Evolutionary conservation across 441 rosid species (phyloP), one percentile per base, ranked within the genome.

Genomic region (Adansonia rubrostipa): DNA sequence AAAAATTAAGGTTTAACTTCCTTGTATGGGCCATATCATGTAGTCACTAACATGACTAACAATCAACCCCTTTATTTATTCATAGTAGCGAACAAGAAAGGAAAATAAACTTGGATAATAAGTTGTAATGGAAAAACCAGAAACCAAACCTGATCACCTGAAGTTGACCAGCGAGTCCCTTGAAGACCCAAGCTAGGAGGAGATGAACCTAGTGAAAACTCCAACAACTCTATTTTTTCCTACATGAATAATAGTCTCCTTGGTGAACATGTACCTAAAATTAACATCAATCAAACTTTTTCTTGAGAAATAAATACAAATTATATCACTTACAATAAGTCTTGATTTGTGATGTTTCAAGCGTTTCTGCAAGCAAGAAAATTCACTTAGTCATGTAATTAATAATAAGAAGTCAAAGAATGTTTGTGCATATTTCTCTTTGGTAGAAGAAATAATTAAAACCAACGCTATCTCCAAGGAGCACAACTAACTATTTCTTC

Each of bases 101-200:
- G 20, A 4, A 74, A 60, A 40, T 15, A 22, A 56, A 45, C 22
- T 44, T 58, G 24, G 19, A 71, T 6, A 44, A 20, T 24, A 74
- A 20, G 36, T 62, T 24, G 69, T 28, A 64, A 60, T 45, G 57
- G 36, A 58, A 44, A 24, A 79, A 72, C 76, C 47, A 82, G 78
- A 80, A 86, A 33, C 14, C 83, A 76, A 79, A 96, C 99, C 97
- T 92, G 98, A 85, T 91, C 96, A 67, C 95, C 97, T 67, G 87
- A 84, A 62, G 90, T 84, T 33, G 93, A 87, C 99, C 99, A 96
- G 78, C 89, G 83, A 77, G 88, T 88, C 68, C 99, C 99, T 14
- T 88, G 88, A 77, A 90, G 91, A 83, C 95, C 99, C 83, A 96
- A 82, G 85, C 81, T 76, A 61, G 99, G 98, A 15, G 99, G 93